phyloP scores from a whole-genome alignment of 352 stramenopile genomes.

The Globisporangium paroecandrum region DNA sequence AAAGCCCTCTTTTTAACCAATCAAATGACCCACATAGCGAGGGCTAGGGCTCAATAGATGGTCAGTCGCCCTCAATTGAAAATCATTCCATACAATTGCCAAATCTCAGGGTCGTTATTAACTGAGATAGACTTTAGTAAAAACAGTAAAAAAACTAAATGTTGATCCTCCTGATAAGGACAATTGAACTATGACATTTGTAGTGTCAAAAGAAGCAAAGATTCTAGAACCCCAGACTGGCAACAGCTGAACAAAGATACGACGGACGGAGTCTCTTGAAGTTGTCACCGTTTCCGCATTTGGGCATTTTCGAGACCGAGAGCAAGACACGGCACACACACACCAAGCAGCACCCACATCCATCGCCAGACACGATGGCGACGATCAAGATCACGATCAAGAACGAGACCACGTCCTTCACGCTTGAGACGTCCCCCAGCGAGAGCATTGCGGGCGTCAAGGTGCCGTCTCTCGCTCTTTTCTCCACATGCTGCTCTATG shows the following conservation, averaged over 20 bases:
- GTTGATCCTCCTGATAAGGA: too few species aligned
- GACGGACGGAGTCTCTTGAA: slow-evolving; percentile 1
- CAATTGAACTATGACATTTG: too few species aligned
- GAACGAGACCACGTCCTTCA: slow-evolving; percentile 68
- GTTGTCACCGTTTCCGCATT: background rate
- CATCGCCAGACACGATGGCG: slow-evolving; percentile 14
- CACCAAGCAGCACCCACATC: background rate
- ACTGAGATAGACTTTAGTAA: too few species aligned
- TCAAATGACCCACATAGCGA: too few species aligned
- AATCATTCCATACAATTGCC: too few species aligned
- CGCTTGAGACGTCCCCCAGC: slow-evolving; percentile 59
- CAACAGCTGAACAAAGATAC: background rate
- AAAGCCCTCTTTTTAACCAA: too few species aligned
- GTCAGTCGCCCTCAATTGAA: too few species aligned
- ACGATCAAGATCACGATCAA: slow-evolving; percentile 81
- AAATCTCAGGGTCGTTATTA: too few species aligned
- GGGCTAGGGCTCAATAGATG: too few species aligned
- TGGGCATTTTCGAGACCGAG: background rate
- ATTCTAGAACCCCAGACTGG: background rate
- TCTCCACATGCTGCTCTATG: background rate
- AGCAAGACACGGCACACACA: background rate
- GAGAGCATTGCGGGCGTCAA: slow-evolving; percentile 83
- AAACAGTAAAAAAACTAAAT: too few species aligned
- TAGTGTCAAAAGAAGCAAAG: background rate
- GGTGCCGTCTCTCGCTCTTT: slow-evolving; percentile 16